phyloP scores from a whole-genome alignment of 306 rosid species.

The Pterocarpus macrocarpus region DNA sequence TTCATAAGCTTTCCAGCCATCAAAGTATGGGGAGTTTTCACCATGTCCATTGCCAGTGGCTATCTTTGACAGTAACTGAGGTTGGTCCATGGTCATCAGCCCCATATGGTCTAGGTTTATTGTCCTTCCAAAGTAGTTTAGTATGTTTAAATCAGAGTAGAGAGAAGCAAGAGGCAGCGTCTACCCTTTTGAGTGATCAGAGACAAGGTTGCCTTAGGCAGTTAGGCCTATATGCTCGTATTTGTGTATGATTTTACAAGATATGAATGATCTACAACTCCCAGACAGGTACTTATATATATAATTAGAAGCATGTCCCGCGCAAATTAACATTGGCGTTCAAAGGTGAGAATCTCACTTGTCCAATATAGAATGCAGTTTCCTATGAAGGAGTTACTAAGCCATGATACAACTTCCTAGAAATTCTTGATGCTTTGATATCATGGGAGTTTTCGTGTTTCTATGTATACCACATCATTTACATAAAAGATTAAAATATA shows the following conservation, averaged over 20 bases:
- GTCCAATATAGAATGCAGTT: neutral
- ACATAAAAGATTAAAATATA: too few species aligned
- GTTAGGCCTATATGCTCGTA: neutral
- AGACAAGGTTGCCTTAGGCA: too few species aligned
- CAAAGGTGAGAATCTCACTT: neutral
- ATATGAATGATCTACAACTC: neutral
- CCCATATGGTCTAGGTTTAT: neutral
- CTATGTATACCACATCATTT: too few species aligned
- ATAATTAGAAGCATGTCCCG: neutral
- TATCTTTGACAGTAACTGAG: constrained; percentile 65
- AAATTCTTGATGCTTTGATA: neutral
- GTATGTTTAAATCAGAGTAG: neutral
- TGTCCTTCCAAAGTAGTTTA: neutral
- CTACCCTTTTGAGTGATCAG: neutral
- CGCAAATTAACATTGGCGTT: neutral
- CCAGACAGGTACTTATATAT: neutral
- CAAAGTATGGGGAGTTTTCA: constrained; percentile 75
- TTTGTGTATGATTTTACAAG: neutral
- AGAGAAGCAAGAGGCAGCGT: neutral
- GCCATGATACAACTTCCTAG: neutral
- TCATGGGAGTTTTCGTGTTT: too few species aligned
- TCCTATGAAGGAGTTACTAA: neutral
- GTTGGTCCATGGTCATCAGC: constrained; percentile 31
- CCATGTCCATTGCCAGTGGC: constrained; percentile 80
- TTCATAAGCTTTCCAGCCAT: constrained; percentile 89